phyloP scores from a whole-genome alignment of 495 filamentous ascomycete species.

The Bacidia rubella region DNA sequence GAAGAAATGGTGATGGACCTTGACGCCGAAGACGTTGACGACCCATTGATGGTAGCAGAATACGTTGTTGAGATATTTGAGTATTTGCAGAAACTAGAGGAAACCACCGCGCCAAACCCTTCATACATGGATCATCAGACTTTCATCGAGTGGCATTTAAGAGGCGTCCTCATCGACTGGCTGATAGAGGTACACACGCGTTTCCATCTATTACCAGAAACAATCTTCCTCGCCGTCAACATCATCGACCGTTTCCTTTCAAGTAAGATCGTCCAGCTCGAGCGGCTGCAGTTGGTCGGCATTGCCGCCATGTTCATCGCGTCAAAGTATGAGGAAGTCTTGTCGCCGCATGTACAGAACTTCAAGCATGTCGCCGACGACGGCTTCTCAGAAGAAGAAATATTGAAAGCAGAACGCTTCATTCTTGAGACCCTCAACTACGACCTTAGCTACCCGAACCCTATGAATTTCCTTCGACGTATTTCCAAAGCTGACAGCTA shows the following conservation, averaged over 20 bases:
- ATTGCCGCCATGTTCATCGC: conserved; percentile 98
- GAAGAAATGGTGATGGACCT: conserved; percentile 48
- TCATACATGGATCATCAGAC: conserved; percentile 89
- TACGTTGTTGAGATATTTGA: conserved; percentile 97
- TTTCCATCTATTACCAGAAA: conserved; percentile 95
- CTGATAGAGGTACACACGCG: conserved; percentile 94
- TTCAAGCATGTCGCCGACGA: conserved; percentile 95
- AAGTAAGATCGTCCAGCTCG: conserved; percentile 81
- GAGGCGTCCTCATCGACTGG: conserved; percentile 96
- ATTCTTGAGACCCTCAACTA: conserved; percentile 83
- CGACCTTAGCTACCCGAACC: conserved; percentile 96
- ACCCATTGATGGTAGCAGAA: conserved; percentile 94
- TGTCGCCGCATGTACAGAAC: conserved; percentile 92
- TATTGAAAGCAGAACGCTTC: conserved; percentile 91
- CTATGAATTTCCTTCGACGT: conserved; percentile 97
- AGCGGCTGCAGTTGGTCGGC: conserved; percentile 89
- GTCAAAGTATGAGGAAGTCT: conserved; percentile 95
- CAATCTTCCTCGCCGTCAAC: conserved; percentile 91
- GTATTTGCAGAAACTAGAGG: conserved; percentile 78
- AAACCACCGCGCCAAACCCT: conserved; percentile 72
- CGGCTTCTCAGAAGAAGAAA: conserved; percentile 89
- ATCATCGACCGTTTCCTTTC: conserved; percentile 97
- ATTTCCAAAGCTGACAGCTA: conserved; percentile 99
- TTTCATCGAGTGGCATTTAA: conserved; percentile 96
- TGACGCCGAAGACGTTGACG: conserved; percentile 76